A percentile compares a stretch with the other conserved stretches of the same genome.
Conservation (phyloP, 2,329 filamentous ascomycete species). For the Calonectria hongkongensis region DNA sequence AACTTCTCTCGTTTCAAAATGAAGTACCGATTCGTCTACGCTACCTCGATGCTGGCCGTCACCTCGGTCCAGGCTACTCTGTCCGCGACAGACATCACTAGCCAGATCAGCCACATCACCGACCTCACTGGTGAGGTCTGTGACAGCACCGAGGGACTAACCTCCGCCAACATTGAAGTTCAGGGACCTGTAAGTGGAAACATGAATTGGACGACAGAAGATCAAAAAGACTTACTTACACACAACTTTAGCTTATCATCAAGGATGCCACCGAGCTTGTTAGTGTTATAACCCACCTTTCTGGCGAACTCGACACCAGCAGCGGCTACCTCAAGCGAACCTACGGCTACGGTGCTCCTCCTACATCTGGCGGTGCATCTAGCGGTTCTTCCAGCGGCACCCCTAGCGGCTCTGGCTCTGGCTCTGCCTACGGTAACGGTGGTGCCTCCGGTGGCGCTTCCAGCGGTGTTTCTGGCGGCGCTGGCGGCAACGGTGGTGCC, state of each 20-base stretch:
- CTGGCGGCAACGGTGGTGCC: background rate
- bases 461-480: background rate
- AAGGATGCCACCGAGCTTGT: background rate
- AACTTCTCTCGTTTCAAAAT: conserved; percentile 19
- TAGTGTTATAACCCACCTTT: background rate
- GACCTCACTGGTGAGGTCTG: conserved; percentile 22
- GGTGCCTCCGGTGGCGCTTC: background rate
- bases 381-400: background rate
- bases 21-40: conserved; percentile 22
- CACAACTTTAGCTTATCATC: background rate
- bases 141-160: background rate
- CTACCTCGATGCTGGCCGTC: conserved; percentile 26
- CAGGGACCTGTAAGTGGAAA: conserved; percentile 1
- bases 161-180: background rate
- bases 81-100: conserved; percentile 4
- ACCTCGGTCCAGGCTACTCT: conserved; percentile 19
- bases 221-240: background rate
- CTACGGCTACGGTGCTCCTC: background rate
- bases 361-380: background rate
- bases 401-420: background rate
- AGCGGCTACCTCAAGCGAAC: background rate
- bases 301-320: background rate
- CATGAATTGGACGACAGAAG: background rate
- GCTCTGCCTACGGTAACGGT: background rate
- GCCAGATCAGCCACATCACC: background rate